Conservation (phyloP, 441 rosid species). For the Euphorbia celastroides region DNA sequence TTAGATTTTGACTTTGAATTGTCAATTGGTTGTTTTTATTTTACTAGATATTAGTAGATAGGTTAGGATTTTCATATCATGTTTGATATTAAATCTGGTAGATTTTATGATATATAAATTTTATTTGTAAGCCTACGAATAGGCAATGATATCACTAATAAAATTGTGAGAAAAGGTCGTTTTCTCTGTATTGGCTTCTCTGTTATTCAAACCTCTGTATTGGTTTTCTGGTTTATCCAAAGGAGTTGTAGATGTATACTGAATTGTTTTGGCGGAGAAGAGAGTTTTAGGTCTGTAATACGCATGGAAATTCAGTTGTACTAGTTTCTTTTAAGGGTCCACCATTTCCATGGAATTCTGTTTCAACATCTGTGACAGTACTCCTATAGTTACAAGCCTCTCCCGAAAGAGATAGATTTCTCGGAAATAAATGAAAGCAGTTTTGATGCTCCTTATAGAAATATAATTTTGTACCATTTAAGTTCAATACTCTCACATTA, state of each 20-base stretch:
- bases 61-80: neutral
- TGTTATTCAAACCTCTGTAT: slow-evolving; percentile 8
- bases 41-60: no score
- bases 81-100: no score
- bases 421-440: slow-evolving; percentile 85
- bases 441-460: slow-evolving; percentile 49
- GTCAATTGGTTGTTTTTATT: no score
- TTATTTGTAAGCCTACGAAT: no score
- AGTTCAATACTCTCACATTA: slow-evolving; percentile 23
- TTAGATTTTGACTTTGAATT: no score
- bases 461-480: slow-evolving; percentile 30
- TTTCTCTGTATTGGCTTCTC: neutral
- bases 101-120: no score
- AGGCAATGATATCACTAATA: no score
- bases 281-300: no score
- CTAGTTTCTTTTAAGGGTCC: slow-evolving; percentile 91
- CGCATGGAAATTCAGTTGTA: no score
- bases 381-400: slow-evolving; percentile 48
- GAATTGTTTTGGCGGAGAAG: no score
- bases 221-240: slow-evolving; percentile 72
- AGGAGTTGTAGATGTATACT: no score
- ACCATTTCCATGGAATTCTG: slow-evolving; percentile 75
- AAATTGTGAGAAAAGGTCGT: no score
- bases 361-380: slow-evolving; percentile 43
- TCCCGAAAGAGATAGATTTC: slow-evolving; percentile 53